Percentiles rank a stretch among this genome's conserved stretches.
Evolutionary conservation across 495 filamentous ascomycete species (phyloP).

Genomic region (Daldinia grandis): DNA sequence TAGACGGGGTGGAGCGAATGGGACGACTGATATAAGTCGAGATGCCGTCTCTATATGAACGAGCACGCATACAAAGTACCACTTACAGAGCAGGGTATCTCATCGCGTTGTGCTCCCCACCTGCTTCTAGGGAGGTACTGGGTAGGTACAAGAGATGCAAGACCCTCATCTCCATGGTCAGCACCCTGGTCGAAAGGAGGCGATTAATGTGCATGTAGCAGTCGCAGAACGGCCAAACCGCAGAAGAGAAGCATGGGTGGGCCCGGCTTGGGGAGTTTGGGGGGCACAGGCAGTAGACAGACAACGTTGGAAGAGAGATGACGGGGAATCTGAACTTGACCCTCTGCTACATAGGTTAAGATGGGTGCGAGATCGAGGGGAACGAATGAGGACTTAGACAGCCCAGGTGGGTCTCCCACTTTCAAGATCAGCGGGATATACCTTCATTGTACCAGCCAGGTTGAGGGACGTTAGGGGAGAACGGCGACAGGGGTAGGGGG

Average conservation of each 20-base stretch:
- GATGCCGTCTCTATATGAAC: conserved; percentile 43
- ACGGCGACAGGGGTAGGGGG: conserved; percentile 26
- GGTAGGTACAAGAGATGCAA: conserved; percentile 34
- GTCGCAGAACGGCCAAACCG: conserved; percentile 36
- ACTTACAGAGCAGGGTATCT: conserved; percentile 31
- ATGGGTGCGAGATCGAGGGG: conserved; percentile 39
- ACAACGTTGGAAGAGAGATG: conserved; percentile 8
- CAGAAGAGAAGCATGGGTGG: conserved; percentile 36
- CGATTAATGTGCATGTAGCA: conserved; percentile 38
- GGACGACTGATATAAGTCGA: conserved; percentile 43
- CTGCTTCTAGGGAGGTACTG: conserved; percentile 30
- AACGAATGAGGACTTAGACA: conserved; percentile 23
- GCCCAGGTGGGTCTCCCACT: conserved; percentile 24
- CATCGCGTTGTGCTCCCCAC: conserved; percentile 38
- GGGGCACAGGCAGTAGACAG: conserved; percentile 11
- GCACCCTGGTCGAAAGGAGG: conserved; percentile 37
- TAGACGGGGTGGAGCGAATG: conserved; percentile 43
- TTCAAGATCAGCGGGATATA: conserved; percentile 43
- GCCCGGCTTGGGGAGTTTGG: conserved; percentile 35
- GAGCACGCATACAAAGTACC: conserved; percentile 27
- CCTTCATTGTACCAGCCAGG: conserved; percentile 30
- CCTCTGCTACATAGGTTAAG: conserved; percentile 15
- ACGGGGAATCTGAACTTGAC: conserved; percentile 1
- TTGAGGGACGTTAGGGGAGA: conserved; percentile 30
- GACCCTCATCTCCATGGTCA: conserved; percentile 17